A percentile compares a stretch with the other conserved stretches of the same genome.
These are phyloP conservation scores for Stephanodiscus triporus DNA, from an alignment of 108 stramenopile genomes.

Conservation along the genomic window DNA sequence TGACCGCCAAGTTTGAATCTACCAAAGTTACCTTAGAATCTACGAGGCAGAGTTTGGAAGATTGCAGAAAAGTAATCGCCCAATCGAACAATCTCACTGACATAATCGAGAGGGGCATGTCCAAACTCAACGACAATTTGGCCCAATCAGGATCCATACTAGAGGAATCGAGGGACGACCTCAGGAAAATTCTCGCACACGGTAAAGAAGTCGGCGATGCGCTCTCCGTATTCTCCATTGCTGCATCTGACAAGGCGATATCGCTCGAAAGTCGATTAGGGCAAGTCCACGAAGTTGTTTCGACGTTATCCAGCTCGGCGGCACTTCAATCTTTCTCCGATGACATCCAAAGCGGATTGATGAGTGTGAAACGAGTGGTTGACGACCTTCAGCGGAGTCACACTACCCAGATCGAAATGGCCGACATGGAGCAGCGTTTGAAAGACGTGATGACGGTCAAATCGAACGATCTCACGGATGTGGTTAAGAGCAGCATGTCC, in stretches of 20 bases:
- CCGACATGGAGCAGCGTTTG: conserved; percentile 3
- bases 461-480: conserved; percentile 1
- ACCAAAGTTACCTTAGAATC: conserved; percentile 10
- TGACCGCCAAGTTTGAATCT: conserved; percentile 3
- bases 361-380: background rate
- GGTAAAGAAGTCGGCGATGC: conserved; percentile 4
- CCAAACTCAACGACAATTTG: conserved; percentile 10
- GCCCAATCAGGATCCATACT: conserved; percentile 12
- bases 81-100: conserved; percentile 4
- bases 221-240: background rate
- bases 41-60: conserved; percentile 11
- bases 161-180: conserved; percentile 14
- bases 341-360: background rate
- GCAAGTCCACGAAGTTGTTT: conserved; percentile 6
- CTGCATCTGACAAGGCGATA: background rate
- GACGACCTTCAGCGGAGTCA: background rate
- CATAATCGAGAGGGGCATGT: conserved; percentile 1
- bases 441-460: conserved; percentile 1
- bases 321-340: conserved; percentile 4
- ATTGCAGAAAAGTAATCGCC: conserved; percentile 5
- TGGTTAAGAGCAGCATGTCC: conserved; percentile 4
- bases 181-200: background rate
- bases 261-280: conserved; percentile 15
- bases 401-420: too few relatives aligned
- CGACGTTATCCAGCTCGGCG: conserved; percentile 13